A percentile compares a stretch with the other conserved stretches of the same genome.
These are phyloP conservation scores for Ogataea paradorogensis DNA, from an alignment of 805 yeast species.

Conservation along the genomic window DNA sequence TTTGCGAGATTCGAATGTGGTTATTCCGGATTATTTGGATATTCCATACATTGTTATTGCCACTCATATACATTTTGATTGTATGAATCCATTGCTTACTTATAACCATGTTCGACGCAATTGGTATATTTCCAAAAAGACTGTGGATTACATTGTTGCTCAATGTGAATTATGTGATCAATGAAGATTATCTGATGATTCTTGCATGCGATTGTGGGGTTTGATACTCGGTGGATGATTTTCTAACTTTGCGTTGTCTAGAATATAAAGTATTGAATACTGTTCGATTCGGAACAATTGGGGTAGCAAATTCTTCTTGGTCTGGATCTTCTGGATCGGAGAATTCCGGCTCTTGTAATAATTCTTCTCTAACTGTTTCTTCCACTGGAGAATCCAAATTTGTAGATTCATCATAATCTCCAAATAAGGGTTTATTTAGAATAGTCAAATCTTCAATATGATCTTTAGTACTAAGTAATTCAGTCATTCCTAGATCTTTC, in stretches of 20 bases:
- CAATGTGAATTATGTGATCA: constrained; percentile 22
- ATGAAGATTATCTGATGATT: constrained; percentile 19
- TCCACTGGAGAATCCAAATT: constrained; percentile 5
- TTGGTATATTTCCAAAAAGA: constrained; percentile 32
- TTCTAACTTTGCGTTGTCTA: constrained; percentile 13
- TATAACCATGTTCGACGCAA: constrained; percentile 28
- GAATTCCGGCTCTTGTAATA: neutral
- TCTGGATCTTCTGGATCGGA: constrained; percentile 7
- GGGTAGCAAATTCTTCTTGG: constrained; percentile 17
- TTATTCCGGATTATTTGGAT: constrained; percentile 31
- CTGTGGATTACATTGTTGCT: constrained; percentile 26
- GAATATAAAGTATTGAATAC: constrained; percentile 13
- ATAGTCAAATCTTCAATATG: constrained; percentile 27
- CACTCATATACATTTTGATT: constrained; percentile 27
- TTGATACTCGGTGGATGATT: constrained; percentile 14
- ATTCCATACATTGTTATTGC: constrained; percentile 31
- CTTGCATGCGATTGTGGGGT: constrained; percentile 23
- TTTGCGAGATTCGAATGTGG: constrained; percentile 27
- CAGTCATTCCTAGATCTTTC: constrained; percentile 30
- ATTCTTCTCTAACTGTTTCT: neutral
- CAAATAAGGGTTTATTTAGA: constrained; percentile 21
- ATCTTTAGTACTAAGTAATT: constrained; percentile 17
- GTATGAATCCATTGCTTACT: constrained; percentile 20
- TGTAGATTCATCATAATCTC: constrained; percentile 8
- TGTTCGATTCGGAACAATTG: constrained; percentile 21